phyloP scores from a whole-genome alignment of 192 early-diverging fungal species.

The Entomortierella beljakovae region DNA sequence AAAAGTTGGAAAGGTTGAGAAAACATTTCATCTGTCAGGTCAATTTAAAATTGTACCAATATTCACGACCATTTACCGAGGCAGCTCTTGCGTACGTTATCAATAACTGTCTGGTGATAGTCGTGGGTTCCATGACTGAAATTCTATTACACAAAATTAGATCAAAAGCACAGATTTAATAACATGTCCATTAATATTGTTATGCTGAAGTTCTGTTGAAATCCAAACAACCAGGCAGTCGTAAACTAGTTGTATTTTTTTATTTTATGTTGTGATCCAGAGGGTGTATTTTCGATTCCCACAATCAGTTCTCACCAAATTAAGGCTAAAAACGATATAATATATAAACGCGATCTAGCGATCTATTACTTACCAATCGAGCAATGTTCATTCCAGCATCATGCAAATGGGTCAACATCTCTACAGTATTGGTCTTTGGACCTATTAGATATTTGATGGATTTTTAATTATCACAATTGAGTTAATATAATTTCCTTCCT shows the following conservation, averaged over 20 bases:
- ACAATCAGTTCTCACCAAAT: no score
- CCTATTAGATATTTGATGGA: conserved; percentile 48
- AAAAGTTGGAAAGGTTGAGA: background rate
- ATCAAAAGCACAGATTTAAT: background rate
- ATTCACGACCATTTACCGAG: conserved; percentile 49
- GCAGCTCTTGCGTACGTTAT: conserved; percentile 61
- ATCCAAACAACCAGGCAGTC: background rate
- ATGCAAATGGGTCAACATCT: conserved; percentile 76
- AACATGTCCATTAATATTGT: no score
- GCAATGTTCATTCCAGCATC: conserved; percentile 88
- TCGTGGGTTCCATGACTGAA: conserved; percentile 73
- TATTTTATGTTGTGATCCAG: no score
- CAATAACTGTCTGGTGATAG: conserved; percentile 72
- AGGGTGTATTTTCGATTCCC: no score
- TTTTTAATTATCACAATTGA: background rate
- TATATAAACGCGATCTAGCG: no score
- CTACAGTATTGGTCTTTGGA: conserved; percentile 81
- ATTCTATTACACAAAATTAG: conserved; percentile 26
- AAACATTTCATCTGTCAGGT: no score
- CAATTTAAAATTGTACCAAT: background rate
- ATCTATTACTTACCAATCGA: conserved; percentile 61
- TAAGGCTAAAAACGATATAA: no score
- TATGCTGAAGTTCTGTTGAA: background rate
- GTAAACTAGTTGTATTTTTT: background rate
- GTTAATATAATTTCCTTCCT: background rate